Evolutionary conservation across 1,284 basidiomycete genomes (phyloP), one percentile per base, ranked within the genome.

Genomic region (Microbotryum silenes-acaulis): DNA sequence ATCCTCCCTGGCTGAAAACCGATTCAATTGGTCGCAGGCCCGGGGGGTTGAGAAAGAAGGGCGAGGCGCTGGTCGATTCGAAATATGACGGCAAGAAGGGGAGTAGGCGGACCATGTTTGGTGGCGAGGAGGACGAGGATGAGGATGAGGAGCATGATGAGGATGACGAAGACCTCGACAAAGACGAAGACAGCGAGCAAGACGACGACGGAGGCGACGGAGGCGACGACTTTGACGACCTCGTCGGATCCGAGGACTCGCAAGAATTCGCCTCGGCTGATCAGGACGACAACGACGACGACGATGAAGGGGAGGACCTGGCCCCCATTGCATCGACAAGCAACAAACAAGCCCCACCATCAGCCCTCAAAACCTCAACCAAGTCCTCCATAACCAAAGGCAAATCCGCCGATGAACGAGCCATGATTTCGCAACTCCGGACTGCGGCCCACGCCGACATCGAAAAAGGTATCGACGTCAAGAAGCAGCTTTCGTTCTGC

Each of bases 401-500:
- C 27, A 76, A 51, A 74, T 72, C 14, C 74, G 75, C 44, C 70
- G 75, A 74, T 45, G 76, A 78, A 52, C 78, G 79, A 21, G 81
- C 85, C 68, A 75, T 83, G 60, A 75, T 82, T 29, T 78, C 79
- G 9, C 78, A 79, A 45, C 75, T 87, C 59, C 81, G 79, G 65
- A 79, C 81, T 72, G 83, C 79, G 29, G 81, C 83, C 65, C 81
- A 85, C 74, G 89, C 72, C 10, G 79, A 81, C 62, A 73, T 80
- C 52, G 74, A 77, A 48, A 82, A 96, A 75, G 92, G 91, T 2
- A 82, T 81, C 65, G 89, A 88, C 10, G 84, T 97, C 63, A 81
- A 83, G 57, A 82, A 81, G 66, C 92, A 97, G 76, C 82, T 90
- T 61, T 79, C 80, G 6, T 77, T 91, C 37, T 94, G 89, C 85